Evolutionary conservation across 768 basidiomycete genomes (phyloP), one percentile per base, ranked within the genome.

Genomic region (Leucocoprinus sp.): DNA sequence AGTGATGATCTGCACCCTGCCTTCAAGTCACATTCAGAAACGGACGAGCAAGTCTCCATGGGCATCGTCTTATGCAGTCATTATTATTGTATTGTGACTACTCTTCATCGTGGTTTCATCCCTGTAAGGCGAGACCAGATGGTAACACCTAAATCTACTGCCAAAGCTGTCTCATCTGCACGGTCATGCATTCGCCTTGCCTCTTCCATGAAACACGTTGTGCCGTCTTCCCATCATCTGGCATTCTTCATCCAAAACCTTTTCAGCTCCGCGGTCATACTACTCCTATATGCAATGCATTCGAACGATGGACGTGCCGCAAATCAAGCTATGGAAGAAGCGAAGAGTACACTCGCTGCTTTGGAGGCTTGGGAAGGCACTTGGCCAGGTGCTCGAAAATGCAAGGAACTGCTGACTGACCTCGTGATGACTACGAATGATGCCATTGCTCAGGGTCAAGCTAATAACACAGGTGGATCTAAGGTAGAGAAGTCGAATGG

Each of bases 201-300:
- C 2, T 83, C 88, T 29, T 85, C 86, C 2, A 84, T 91, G 69
- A 85, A 78, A 59, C 80, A 85, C 55, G 77, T 82, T 37, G 87
- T 92, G 2, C 87, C 89, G 7, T 74, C 84, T 9, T 91, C 90
- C 11, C 88, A 90, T 54, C 86, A 90, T 59, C 72, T 91, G 35
- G 86, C 88, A 3, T 88, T 90, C 64, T 90, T 85, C 71, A 87
- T 91, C 33, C 90, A 93, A 54, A 86, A 87, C 53, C 70, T 92
- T 18, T 91, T 91, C 69, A 90, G 87, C 56, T 91, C 84, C 28
- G 84, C 86, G 2, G 87, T 89, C 48, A 87, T 93, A 58, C 79
- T 89, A 45, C 64, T 91, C 43, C 68, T 93, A 5, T 90, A 82
- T 58, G 84, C 89, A 26, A 91, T 92, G 86, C 89, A 90, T 60